phyloP scores from a whole-genome alignment of 1,139 yeast genomes.

The Geotrichum restrictum region DNA sequence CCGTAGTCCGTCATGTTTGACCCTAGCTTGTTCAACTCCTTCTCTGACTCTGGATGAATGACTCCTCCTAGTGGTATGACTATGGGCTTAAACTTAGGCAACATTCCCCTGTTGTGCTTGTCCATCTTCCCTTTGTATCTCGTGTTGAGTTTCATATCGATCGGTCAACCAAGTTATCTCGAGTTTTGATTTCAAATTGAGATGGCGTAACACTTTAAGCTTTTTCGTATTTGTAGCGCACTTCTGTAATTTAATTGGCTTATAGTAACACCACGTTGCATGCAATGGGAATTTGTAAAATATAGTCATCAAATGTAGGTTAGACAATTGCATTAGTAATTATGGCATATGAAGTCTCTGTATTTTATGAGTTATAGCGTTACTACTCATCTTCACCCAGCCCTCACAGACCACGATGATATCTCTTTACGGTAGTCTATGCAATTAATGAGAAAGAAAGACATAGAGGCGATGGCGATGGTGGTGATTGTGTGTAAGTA shows the following conservation, averaged over 20 bases:
- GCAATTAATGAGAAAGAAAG: neutral
- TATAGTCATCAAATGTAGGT: neutral
- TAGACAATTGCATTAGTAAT: neutral
- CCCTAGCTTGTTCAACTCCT: too few species aligned
- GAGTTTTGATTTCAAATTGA: too few species aligned
- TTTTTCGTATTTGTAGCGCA: neutral
- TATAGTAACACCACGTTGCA: too few species aligned
- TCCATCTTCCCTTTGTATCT: too few species aligned
- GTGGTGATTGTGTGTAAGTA: neutral
- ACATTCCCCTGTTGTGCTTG: too few species aligned
- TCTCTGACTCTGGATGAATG: too few species aligned
- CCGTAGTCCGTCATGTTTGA: too few species aligned
- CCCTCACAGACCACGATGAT: neutral
- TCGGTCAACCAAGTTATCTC: too few species aligned
- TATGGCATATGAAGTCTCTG: neutral
- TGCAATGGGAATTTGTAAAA: neutral
- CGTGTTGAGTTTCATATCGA: too few species aligned
- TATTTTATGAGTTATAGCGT: neutral
- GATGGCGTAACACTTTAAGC: too few species aligned
- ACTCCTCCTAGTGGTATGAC: too few species aligned
- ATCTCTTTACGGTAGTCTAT: neutral
- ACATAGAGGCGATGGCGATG: neutral
- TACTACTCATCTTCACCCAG: neutral
- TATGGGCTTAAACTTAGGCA: too few species aligned
- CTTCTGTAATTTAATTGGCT: neutral